Conservation (phyloP, 2,329 filamentous ascomycete genomes). For the Xylariaceae sp. region DNA sequence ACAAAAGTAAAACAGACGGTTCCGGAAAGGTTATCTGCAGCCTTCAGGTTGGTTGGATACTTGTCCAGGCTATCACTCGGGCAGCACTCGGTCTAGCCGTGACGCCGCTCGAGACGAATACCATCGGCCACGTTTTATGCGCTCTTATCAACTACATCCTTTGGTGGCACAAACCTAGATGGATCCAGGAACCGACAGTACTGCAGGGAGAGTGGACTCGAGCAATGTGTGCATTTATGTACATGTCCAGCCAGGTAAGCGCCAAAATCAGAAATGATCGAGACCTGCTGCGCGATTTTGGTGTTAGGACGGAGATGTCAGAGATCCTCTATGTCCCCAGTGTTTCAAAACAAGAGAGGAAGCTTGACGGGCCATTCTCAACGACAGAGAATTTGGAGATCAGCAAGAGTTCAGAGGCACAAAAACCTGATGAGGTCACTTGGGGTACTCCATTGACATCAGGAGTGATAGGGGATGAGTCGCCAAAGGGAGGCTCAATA, state of each 20-base stretch:
- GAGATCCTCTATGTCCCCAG: background rate
- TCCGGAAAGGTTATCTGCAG: constrained; percentile 4
- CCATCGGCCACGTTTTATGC: constrained; percentile 12
- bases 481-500: no score
- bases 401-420: background rate
- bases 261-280: background rate
- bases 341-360: no score
- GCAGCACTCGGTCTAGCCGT: background rate
- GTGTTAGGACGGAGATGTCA: background rate
- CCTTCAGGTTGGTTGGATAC: constrained; percentile 9
- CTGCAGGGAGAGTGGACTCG: constrained; percentile 7
- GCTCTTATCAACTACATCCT: constrained; percentile 9
- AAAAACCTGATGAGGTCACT: no score
- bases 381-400: no score
- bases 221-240: constrained; percentile 6
- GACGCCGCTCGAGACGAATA: constrained; percentile 9
- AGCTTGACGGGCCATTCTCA: no score
- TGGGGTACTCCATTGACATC: no score
- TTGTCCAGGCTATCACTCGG: constrained; percentile 6
- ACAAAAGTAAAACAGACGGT: constrained; percentile 10
- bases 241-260: constrained; percentile 3
- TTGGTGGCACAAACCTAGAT: constrained; percentile 11
- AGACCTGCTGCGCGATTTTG: constrained; percentile 1
- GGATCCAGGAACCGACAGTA: constrained; percentile 3
- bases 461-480: no score